A percentile compares a stretch with the other conserved stretches of the same genome.
Evolutionary conservation across 108 stramenopile species (phyloP).

Genomic region (Pseudonitzschia pungens): DNA sequence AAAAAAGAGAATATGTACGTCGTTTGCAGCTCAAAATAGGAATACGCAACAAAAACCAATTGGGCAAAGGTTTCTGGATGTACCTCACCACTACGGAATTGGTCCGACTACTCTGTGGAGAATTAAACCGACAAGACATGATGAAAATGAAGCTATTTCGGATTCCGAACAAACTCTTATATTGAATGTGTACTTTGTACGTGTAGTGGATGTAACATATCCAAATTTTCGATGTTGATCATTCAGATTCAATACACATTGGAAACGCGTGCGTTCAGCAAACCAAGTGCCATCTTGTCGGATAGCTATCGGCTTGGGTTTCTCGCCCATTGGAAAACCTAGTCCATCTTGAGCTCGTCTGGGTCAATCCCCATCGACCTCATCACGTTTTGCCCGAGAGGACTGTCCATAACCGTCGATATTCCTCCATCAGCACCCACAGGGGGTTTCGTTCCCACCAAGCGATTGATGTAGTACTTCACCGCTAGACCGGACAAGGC

Average conservation of each 20-base stretch:
- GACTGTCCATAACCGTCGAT: conserved; percentile 47
- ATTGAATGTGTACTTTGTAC: too few species aligned
- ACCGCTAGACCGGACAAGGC: conserved; percentile 56
- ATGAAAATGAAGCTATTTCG: background rate
- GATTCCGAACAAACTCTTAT: too few species aligned
- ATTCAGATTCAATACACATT: too few species aligned
- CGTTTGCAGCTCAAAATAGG: too few species aligned
- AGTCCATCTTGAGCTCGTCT: conserved; percentile 30
- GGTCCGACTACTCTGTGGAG: background rate
- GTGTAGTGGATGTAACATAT: too few species aligned
- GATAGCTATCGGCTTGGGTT: background rate
- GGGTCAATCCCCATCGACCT: conserved; percentile 38
- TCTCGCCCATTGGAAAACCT: background rate
- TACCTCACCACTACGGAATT: background rate
- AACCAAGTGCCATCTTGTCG: background rate
- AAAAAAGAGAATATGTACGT: background rate
- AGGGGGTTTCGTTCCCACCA: conserved; percentile 61
- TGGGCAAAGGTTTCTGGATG: background rate
- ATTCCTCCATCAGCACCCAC: conserved; percentile 67
- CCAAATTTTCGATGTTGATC: too few species aligned
- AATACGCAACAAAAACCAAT: background rate
- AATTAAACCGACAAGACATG: background rate
- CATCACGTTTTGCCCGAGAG: conserved; percentile 20
- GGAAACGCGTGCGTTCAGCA: too few species aligned
- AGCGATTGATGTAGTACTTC: conserved; percentile 62